These are phyloP conservation scores for Irpex sp. DNA, from an alignment of 1,284 basidiomycete genomes.

Conservation along the genomic window DNA sequence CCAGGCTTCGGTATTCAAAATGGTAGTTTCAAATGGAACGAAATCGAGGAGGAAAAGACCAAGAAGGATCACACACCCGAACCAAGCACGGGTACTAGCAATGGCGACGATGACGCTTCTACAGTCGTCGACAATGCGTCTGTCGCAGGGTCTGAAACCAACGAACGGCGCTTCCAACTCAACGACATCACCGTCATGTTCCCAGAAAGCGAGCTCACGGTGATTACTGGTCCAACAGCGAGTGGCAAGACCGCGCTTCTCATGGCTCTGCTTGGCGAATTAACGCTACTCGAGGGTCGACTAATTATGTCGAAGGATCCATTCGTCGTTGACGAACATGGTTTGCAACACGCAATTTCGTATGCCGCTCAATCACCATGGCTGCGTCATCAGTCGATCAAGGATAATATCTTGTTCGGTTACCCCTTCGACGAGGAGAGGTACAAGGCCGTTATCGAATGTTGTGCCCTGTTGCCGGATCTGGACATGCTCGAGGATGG, in stretches of 20 bases:
- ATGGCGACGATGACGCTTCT: slow-evolving; percentile 19
- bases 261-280: slow-evolving; percentile 64
- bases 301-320: slow-evolving; percentile 66
- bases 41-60: slow-evolving; percentile 40
- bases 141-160: slow-evolving; percentile 17
- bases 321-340: slow-evolving; percentile 54
- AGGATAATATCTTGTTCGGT: slow-evolving; percentile 73
- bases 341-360: slow-evolving; percentile 72
- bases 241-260: slow-evolving; percentile 79
- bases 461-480: slow-evolving; percentile 73
- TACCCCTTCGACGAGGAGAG: slow-evolving; percentile 60
- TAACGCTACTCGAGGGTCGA: slow-evolving; percentile 49
- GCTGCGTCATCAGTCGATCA: slow-evolving; percentile 68
- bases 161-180: slow-evolving; percentile 58
- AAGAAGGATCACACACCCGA: slow-evolving; percentile 11
- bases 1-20: slow-evolving; percentile 60
- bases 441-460: slow-evolving; percentile 63
- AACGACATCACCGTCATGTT: slow-evolving; percentile 64
- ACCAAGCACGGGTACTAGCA: slow-evolving; percentile 10
- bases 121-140: slow-evolving; percentile 20
- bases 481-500: slow-evolving; percentile 43
- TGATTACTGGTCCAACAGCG: slow-evolving; percentile 73
- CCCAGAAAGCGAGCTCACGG: slow-evolving; percentile 62
- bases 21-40: slow-evolving; percentile 73
- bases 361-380: slow-evolving; percentile 86